Evolutionary conservation across 1,284 basidiomycete species (phyloP), one percentile per base, ranked within the genome.

Genomic region (Chondrostereum purpureum): DNA sequence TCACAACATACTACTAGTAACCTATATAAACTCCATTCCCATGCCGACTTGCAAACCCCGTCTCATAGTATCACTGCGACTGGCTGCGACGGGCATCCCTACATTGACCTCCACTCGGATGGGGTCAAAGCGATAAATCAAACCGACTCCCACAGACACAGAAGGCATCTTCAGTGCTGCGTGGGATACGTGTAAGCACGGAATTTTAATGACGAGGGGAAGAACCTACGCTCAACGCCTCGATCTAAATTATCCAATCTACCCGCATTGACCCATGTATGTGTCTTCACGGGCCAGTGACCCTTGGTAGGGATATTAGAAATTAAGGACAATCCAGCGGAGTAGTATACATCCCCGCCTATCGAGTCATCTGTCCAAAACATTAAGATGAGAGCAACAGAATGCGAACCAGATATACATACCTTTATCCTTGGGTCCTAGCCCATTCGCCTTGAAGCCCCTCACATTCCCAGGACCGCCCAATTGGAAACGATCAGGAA

Each of bases 381-480:
- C 16, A 2, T 18, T 8, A 10, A 39, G 13, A 34, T 17, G 17
- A 27, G 33, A n/a, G 6, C 1, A 22, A 39, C 17, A 40, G n/a
- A 12, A 39, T 33, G 6, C 27, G 4, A 14, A 20, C 8, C 12
- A n/a, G 22, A 21, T 10, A 46, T n/a, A 48, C 82, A 52, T 58
- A 91, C 89, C 58, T 19, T 81, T 78, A 56, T 95, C 91, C 22
- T 79, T 76, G 1, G 89, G 83, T 0, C 96, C 96, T 62, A 99
- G 72, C 1, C 85, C 78, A 56, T 92, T 94, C 20, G 80, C 73
- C 47, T 80, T 80, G 72, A 97, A 98, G 50, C 87, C 85, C 19
- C 96, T 74, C 2, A 99, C 73, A 40, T 81, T 89, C n/a, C 87
- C 82, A 0, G 96, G 93, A 0, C 95, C 96, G 20, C 95, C 96